A percentile compares a stretch with the other conserved stretches of the same genome.
These are phyloP conservation scores for Leishmania martiniquensis DNA, from an alignment of 208 protist genomes.

Conservation along the genomic window DNA sequence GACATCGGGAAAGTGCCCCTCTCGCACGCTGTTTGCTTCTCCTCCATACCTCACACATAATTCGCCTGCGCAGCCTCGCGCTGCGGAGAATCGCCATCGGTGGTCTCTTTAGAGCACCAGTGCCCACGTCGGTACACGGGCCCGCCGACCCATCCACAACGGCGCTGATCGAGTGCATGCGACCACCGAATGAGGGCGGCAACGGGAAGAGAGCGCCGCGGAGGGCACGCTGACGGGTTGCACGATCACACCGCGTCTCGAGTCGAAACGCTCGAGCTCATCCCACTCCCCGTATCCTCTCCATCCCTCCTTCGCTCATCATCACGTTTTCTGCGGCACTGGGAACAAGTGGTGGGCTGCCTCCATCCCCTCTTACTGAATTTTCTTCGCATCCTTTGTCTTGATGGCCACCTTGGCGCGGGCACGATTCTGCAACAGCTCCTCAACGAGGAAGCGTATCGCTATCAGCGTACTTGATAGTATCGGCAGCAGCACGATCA, in stretches of 20 bases:
- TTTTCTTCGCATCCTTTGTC: slow-evolving; percentile 9
- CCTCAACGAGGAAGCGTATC: slow-evolving; percentile 36
- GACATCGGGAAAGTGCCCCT: background rate
- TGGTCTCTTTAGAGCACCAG: background rate
- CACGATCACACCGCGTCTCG: background rate
- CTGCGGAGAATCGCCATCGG: background rate
- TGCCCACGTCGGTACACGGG: background rate
- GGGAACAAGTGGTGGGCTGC: background rate
- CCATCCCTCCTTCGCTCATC: background rate
- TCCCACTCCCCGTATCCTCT: background rate
- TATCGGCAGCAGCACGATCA: slow-evolving; percentile 64
- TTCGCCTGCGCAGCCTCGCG: background rate
- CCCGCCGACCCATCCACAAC: background rate
- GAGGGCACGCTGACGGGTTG: background rate
- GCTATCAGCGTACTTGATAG: slow-evolving; percentile 38
- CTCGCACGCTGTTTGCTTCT: background rate
- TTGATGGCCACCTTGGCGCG: background rate
- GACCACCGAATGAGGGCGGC: background rate
- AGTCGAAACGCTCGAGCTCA: background rate
- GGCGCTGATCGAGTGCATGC: background rate
- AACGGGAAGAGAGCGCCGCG: background rate
- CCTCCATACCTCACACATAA: background rate
- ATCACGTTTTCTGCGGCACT: background rate
- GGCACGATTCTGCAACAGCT: slow-evolving; percentile 1
- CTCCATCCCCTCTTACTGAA: background rate